Base-by-base conservation (phyloP, 306 rosid genomes). In the Prunus mongolica region DNA sequence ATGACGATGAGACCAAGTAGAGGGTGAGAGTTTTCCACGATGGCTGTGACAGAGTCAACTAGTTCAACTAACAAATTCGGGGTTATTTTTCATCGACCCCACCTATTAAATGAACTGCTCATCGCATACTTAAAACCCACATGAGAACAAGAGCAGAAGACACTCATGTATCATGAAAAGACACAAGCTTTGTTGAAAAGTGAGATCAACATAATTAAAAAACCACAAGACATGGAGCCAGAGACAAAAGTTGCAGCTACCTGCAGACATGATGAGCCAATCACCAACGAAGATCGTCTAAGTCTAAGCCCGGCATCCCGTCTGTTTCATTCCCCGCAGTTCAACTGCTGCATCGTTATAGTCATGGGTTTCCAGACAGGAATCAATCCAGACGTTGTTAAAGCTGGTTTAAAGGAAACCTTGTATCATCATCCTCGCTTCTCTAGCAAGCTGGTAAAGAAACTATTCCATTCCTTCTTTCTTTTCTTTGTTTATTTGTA, bases 381-480 rank as follows among this genome's bases (percentile, higher is more conserved):
- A n/a, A 67, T 90, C 27, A 61, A 82, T 81, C 78, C 80, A 41
- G 74, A 69, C 24, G 66, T 77, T 57, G 62, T 88, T 4, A 88
- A 77, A 75, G 71, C 79, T 30, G 93, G 91, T 22, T 69, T 87
- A 8, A 54, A 47, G 20, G 78, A 82, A 20, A 80, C 86, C 55
- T 45, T 85, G 63, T 81, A 82, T 27, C 80, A 85, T 74, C 96
- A 90, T 70, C 91, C 93, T 57, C 84, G 87, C 67, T 88, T 90
- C 87, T 82, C 83, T 25, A 76, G 90, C 92, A 88, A 81, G 16
- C 56, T 80, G 83, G 96, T 87, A 81, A 9, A 8, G 9, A 45
- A 12, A 65, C 1, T 18, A 3, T 65, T 20, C 25, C n/a, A 12
- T 60, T 46, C n/a, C 32, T n/a, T 49, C 5, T 38, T 38, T 24